A percentile compares a stretch with the other conserved stretches of the same genome.
Evolutionary conservation across 78 protist genomes (phyloP).

Genomic region (Acrasis kona): DNA sequence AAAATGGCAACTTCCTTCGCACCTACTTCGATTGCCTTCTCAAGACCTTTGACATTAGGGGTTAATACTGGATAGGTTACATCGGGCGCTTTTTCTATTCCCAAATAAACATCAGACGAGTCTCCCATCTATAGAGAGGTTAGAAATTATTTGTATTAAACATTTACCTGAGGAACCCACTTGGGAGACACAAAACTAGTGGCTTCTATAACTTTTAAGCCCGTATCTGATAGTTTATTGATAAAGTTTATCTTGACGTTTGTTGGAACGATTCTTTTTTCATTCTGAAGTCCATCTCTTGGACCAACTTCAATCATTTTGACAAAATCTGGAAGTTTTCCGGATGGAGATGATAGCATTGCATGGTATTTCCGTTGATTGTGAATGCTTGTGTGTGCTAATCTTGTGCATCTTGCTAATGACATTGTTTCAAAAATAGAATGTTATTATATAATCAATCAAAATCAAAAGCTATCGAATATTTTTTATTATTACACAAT

Average conservation of each 20-base stretch:
- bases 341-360: too few relatives aligned
- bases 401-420: too few relatives aligned
- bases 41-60: constrained; percentile 75
- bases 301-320: constrained; percentile 86
- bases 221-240: constrained; percentile 48
- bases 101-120: constrained; percentile 10
- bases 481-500: too few relatives aligned
- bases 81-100: constrained; percentile 17
- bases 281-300: constrained; percentile 88
- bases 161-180: constrained; percentile 77
- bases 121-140: constrained; percentile 51
- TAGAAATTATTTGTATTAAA: constrained; percentile 1
- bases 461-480: too few relatives aligned
- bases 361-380: too few relatives aligned
- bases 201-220: constrained; percentile 50
- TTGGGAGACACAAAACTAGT: constrained; percentile 77
- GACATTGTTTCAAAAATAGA: too few relatives aligned
- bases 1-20: constrained; percentile 70
- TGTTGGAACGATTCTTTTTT: constrained; percentile 48
- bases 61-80: constrained; percentile 66
- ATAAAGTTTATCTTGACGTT: constrained; percentile 55
- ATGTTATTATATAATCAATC: too few relatives aligned
- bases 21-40: constrained; percentile 45
- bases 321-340: constrained; percentile 56
- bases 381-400: too few relatives aligned